Evolutionary conservation across 1,139 yeast genomes (phyloP), one percentile per base, ranked within the genome.

Genomic region (Hemisphaericaspora subhashii): DNA sequence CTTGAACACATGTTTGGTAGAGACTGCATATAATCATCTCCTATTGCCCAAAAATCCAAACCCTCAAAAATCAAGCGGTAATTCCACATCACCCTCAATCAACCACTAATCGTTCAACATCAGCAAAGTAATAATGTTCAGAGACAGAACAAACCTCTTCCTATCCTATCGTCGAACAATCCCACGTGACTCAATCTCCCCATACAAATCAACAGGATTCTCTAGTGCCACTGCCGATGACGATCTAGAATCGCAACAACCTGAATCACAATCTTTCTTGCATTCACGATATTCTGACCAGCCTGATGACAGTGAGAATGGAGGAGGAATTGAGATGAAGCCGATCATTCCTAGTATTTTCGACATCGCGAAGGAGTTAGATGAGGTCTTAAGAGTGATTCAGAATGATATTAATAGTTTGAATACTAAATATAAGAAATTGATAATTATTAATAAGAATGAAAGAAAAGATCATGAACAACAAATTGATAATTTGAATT

Each of bases 381-480:
- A 89, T 56, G 77, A 69, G 23, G 66, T 77, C 42, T 61, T 90
- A 31, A 58, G 49, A 1, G 66, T 66, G 15, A 73, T 85, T 39
- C 72, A 74, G 41, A 48, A 53, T 30, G 66, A 81, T 52, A 74
- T 83, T 46, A 68, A 71, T 44, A 77, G 74, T 43, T 69, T 92
- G 51, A 83, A 81, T 40, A 72, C 76, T 25, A 60, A 88, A 35
- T 94, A 94, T 58, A 83, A 86, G 57, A 85, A 83, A 60, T 85
- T 90, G 49, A 72, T 92, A 21, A 74, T 92, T 35, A 96, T 96
- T 2, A 92, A 92, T 29, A 86, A 89, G 54, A 82, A 77, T 47
- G 97, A 90, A 57, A 75, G 86, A 46, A 74, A 80, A 3, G 71
- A 72, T 16, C 81, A 81, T 47, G 87, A 83, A 47, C 77, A 74